These are phyloP conservation scores for Xylogone sp. DNA, from an alignment of 2,329 filamentous ascomycete species.

Conservation along the genomic window DNA sequence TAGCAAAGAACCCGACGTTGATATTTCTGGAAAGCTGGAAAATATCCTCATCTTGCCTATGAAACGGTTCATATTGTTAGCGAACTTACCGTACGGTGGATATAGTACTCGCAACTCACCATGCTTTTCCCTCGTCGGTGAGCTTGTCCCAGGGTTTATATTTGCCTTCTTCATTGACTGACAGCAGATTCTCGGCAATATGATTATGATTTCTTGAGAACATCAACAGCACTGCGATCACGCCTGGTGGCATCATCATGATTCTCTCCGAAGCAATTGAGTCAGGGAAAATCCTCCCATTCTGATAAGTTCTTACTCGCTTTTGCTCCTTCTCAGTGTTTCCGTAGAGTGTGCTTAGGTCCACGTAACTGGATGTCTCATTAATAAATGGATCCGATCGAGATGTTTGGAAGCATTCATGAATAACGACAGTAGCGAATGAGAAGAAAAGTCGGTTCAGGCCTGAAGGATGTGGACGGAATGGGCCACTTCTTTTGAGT, in stretches of 20 bases:
- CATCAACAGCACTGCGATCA: constrained; percentile 36
- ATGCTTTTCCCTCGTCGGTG: constrained; percentile 31
- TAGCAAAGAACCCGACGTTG: constrained; percentile 43
- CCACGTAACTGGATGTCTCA: constrained; percentile 43
- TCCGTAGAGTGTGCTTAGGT: constrained; percentile 42
- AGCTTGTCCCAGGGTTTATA: constrained; percentile 37
- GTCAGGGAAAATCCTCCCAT: constrained; percentile 39
- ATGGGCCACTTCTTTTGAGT: constrained; percentile 36
- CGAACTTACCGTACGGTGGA: neutral
- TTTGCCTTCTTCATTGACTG: constrained; percentile 39
- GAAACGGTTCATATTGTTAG: constrained; percentile 6
- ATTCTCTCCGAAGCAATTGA: constrained; percentile 40
- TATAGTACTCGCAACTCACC: constrained; percentile 23
- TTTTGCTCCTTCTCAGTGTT: constrained; percentile 39
- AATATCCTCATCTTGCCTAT: constrained; percentile 43
- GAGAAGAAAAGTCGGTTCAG: constrained; percentile 43
- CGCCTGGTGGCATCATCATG: constrained; percentile 44
- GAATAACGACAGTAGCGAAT: constrained; percentile 43
- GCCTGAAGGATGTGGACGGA: constrained; percentile 39
- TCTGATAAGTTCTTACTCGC: constrained; percentile 37
- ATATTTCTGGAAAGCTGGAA: constrained; percentile 43
- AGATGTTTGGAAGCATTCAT: constrained; percentile 42
- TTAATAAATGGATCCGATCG: constrained; percentile 38
- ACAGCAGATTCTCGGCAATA: constrained; percentile 35
- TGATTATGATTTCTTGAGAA: constrained; percentile 43